Conservation (phyloP, 192 early-diverging fungal genomes). For the Backusella psychrophila region DNA sequence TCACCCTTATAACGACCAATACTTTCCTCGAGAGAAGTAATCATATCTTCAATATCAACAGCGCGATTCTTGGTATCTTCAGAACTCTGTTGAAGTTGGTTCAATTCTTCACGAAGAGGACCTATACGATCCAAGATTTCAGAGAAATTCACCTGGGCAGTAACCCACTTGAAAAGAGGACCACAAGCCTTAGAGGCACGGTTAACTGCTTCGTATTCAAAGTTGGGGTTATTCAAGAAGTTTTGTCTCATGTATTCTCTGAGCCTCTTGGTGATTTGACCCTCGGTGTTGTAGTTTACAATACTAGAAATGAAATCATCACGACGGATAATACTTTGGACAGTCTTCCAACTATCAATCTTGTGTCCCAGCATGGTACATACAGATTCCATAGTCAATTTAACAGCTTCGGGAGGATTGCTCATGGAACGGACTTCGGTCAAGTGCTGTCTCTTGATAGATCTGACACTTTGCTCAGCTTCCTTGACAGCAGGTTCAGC, state of each 20-base stretch:
- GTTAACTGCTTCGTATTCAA: constrained; percentile 95
- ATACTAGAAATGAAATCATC: constrained; percentile 98
- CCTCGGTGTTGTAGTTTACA: constrained; percentile 93
- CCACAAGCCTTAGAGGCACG: constrained; percentile 98
- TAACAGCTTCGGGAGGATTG: constrained; percentile 95
- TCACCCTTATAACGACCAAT: constrained; percentile 96
- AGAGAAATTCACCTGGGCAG: constrained; percentile 92
- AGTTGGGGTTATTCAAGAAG: constrained; percentile 84
- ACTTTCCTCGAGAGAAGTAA: constrained; percentile 80
- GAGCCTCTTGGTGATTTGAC: constrained; percentile 68
- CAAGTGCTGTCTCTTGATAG: constrained; percentile 96
- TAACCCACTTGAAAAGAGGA: constrained; percentile 96
- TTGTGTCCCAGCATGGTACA: constrained; percentile 91
- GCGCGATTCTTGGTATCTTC: constrained; percentile 71
- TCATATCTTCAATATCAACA: constrained; percentile 71
- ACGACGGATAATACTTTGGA: constrained; percentile 85
- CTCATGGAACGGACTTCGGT: constrained; percentile 96
- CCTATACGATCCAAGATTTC: constrained; percentile 94
- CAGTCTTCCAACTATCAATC: constrained; percentile 86
- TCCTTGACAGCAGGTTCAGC: constrained; percentile 97
- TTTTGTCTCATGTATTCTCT: constrained; percentile 78
- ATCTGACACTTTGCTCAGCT: constrained; percentile 90
- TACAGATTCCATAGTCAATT: constrained; percentile 96
- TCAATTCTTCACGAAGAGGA: constrained; percentile 92
- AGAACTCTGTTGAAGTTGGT: constrained; percentile 76